Conservation (phyloP, 139 green algal species). For the Chlamydomonas sp. region DNA sequence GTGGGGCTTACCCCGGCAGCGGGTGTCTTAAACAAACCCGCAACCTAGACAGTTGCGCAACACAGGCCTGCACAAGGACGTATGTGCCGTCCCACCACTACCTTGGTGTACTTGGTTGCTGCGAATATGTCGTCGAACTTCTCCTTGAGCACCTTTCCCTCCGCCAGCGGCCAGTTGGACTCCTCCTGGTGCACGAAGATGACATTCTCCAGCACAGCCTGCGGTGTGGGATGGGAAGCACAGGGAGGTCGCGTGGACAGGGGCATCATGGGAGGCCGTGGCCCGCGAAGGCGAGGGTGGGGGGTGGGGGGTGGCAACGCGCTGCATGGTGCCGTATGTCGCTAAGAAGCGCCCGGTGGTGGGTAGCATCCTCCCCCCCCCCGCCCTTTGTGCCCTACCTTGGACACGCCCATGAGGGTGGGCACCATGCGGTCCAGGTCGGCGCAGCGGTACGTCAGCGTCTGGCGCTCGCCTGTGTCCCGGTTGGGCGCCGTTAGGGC, state of each 20-base stretch:
- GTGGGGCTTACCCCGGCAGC: neutral
- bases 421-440: slow-evolving; percentile 96
- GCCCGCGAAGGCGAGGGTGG: neutral
- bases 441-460: slow-evolving; percentile 64
- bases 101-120: slow-evolving; percentile 96
- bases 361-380: neutral
- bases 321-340: too few species aligned
- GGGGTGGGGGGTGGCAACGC: neutral
- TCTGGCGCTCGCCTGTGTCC: slow-evolving; percentile 76
- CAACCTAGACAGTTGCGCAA: too few species aligned
- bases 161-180: slow-evolving; percentile 95
- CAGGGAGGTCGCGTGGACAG: neutral
- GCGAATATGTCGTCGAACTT: slow-evolving; percentile 99
- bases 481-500: slow-evolving; percentile 77
- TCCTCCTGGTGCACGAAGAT: slow-evolving; percentile 99
- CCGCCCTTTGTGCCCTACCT: slow-evolving; percentile 56
- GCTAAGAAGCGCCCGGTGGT: too few species aligned
- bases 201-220: slow-evolving; percentile 94
- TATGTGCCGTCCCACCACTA: neutral
- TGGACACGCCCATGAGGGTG: slow-evolving; percentile 93
- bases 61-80: too few species aligned
- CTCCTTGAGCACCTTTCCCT: slow-evolving; percentile 92
- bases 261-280: neutral
- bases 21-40: too few species aligned
- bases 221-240: neutral